Evolutionary conservation across 257 asterid genomes (phyloP).

Genomic region (Echites panduratus): DNA sequence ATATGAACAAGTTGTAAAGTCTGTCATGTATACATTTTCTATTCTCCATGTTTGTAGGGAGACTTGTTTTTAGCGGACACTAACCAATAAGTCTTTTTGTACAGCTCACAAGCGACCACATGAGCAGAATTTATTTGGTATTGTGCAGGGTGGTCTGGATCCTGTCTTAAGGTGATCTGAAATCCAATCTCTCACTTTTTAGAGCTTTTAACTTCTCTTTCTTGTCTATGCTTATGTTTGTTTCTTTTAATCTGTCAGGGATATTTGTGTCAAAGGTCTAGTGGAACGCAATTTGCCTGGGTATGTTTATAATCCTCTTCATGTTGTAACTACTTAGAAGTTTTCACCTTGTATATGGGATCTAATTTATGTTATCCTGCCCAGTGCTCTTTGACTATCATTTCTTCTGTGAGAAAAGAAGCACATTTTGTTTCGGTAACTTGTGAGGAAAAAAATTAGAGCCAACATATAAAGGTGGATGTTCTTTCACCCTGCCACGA

Average conservation of each 20-base stretch:
- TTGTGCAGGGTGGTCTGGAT: slow-evolving; percentile 98
- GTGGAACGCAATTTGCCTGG: slow-evolving; percentile 96
- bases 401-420: background rate
- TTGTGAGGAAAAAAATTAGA: background rate
- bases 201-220: background rate
- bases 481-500: background rate
- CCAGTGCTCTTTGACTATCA: background rate
- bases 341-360: slow-evolving; percentile 2
- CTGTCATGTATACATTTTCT: background rate
- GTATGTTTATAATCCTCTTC: slow-evolving; percentile 35
- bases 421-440: background rate
- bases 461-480: background rate
- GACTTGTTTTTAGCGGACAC: background rate
- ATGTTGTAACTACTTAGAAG: background rate
- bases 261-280: slow-evolving; percentile 82
- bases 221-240: slow-evolving; percentile 12
- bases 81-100: slow-evolving; percentile 20
- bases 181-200: slow-evolving; percentile 1
- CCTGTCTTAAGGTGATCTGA: slow-evolving; percentile 72
- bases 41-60: slow-evolving; percentile 1
- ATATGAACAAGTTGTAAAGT: background rate
- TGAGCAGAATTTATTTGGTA: slow-evolving; percentile 94
- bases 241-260: slow-evolving; percentile 52
- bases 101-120: slow-evolving; percentile 91
- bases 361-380: background rate